These are phyloP conservation scores for Chlorella variabilis DNA, from an alignment of 163 green algal genomes.

Conservation along the genomic window DNA sequence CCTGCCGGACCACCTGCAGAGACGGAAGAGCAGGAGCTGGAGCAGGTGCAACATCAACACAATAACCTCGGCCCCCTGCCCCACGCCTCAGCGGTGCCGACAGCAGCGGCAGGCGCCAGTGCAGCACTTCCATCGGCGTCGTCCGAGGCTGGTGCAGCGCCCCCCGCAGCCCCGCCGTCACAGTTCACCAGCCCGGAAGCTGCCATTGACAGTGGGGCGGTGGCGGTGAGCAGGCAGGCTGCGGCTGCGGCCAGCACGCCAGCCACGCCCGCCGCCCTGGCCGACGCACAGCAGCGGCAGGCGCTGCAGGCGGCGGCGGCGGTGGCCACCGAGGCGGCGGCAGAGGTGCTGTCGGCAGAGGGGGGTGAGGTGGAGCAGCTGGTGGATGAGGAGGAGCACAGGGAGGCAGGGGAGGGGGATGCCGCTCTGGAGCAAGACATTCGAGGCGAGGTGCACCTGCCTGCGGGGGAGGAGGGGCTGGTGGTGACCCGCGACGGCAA, in stretches of 20 bases:
- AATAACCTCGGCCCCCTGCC: neutral
- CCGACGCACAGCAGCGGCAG: neutral
- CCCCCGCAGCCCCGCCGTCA: neutral
- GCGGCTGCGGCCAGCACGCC: neutral
- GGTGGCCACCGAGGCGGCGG: neutral
- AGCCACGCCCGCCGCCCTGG: neutral
- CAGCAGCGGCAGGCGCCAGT: neutral
- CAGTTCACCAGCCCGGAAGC: neutral
- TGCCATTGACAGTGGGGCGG: neutral
- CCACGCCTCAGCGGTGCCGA: too few species aligned
- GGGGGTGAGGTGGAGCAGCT: neutral
- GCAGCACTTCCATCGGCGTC: neutral
- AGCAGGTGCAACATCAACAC: conserved; percentile 16
- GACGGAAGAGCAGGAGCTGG: conserved; percentile 30
- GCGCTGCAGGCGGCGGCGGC: neutral
- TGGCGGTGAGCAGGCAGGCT: neutral
- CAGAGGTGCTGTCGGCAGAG: neutral
- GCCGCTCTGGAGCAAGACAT: neutral
- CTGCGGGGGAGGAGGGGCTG: neutral
- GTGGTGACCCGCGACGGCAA: neutral
- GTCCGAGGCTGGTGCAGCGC: neutral
- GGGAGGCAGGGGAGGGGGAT: neutral
- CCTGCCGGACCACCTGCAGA: conserved; percentile 4
- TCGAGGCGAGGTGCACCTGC: neutral
- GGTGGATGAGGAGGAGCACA: neutral